phyloP scores from a whole-genome alignment of 768 basidiomycete species.

The Leucogyrophana mollusca region DNA sequence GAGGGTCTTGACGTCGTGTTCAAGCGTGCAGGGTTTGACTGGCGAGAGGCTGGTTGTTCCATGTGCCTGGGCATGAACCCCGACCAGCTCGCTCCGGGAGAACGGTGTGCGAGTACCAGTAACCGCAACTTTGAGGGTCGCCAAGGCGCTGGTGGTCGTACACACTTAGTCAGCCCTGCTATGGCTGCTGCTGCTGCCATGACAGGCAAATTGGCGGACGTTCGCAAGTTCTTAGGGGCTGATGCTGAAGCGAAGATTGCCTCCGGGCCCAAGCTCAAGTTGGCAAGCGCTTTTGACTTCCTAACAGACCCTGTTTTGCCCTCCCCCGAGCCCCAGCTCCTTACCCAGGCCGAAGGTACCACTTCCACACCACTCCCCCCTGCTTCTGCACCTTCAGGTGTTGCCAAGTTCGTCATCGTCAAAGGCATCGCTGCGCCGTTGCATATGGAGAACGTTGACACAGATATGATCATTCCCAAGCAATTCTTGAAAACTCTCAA shows the following conservation, averaged over 20 bases:
- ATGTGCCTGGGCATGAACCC: constrained; percentile 98
- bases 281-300: constrained; percentile 71
- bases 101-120: constrained; percentile 88
- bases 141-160: constrained; percentile 84
- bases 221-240: constrained; percentile 67
- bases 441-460: constrained; percentile 84
- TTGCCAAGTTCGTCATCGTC: constrained; percentile 64
- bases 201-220: constrained; percentile 82
- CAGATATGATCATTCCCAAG: constrained; percentile 93
- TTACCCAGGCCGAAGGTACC: constrained; percentile 31
- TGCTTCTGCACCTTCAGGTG: constrained; percentile 42
- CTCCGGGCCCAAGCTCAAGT: constrained; percentile 60
- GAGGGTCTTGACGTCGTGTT: constrained; percentile 86
- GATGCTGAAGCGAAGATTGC: constrained; percentile 41
- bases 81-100: constrained; percentile 79
- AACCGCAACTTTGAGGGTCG: constrained; percentile 94
- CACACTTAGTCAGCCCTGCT: constrained; percentile 85
- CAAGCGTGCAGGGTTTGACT: constrained; percentile 90
- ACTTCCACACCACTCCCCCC: constrained; percentile 35
- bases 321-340: constrained; percentile 47
- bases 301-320: constrained; percentile 66
- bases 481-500: constrained; percentile 93
- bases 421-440: constrained; percentile 80
- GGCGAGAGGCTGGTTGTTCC: constrained; percentile 93
- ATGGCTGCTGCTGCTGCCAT: constrained; percentile 93